A percentile compares a stretch with the other conserved stretches of the same genome.
Conservation (phyloP, 208 protist species). For the Leishmania arabica region DNA sequence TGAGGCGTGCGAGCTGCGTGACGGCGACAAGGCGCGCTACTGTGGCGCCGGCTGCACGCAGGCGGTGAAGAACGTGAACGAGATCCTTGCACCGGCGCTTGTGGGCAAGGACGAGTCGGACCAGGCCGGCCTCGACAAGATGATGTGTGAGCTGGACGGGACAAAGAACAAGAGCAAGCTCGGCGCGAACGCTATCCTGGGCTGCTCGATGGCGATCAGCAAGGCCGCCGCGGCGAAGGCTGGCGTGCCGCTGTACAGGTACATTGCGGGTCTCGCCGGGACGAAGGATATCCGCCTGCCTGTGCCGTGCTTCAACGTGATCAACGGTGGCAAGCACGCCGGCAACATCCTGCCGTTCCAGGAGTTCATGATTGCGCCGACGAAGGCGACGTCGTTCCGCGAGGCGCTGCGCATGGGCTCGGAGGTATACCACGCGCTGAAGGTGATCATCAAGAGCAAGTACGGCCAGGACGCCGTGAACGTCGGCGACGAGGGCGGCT, state of each 20-base stretch:
- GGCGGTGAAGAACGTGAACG: conserved; percentile 98
- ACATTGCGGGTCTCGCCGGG: conserved; percentile 95
- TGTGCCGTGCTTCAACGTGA: conserved; percentile 98
- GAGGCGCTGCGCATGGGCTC: conserved; percentile 96
- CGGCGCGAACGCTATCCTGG: conserved; percentile 99
- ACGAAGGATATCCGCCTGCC: conserved; percentile 87
- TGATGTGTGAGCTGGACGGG: conserved; percentile 97
- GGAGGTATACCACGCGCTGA: conserved; percentile 99
- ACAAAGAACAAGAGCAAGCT: conserved; percentile 97
- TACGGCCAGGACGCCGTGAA: conserved; percentile 97
- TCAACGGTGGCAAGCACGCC: conserved; percentile 99
- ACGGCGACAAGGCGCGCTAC: conserved; percentile 95
- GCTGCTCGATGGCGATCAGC: conserved; percentile 97
- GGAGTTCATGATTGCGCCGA: conserved; percentile 99
- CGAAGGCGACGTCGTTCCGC: conserved; percentile 94
- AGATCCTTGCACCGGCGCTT: conserved; percentile 92
- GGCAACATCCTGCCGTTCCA: conserved; percentile 95
- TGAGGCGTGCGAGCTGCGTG: conserved; percentile 98
- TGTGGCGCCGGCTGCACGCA: conserved; percentile 96
- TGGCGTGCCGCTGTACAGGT: conserved; percentile 95
- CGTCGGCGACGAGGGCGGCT: conserved; percentile 99
- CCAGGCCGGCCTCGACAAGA: conserved; percentile 93
- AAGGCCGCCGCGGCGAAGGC: conserved; percentile 93
- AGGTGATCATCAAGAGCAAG: conserved; percentile 95
- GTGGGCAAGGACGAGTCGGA: conserved; percentile 93